Evolutionary conservation across 2,329 filamentous ascomycete genomes (phyloP).

Genomic region (Teratosphaeria nubilosa): DNA sequence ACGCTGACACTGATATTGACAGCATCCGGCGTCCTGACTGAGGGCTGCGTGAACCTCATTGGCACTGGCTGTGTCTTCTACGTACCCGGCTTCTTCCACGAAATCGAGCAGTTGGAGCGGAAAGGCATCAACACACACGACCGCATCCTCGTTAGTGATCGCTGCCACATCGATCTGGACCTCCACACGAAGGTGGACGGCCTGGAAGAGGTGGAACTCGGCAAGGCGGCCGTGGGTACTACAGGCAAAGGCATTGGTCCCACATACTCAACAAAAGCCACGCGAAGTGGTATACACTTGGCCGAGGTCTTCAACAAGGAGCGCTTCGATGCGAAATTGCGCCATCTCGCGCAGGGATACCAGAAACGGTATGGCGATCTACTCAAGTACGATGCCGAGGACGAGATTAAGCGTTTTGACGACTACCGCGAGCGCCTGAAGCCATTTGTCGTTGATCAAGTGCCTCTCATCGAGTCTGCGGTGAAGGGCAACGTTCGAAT

Average conservation of each 20-base stretch:
- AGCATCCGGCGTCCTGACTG: conserved; percentile 62
- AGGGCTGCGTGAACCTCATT: conserved; percentile 61
- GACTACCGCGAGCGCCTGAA: conserved; percentile 48
- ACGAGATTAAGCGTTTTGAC: conserved; percentile 55
- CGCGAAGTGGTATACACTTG: conserved; percentile 56
- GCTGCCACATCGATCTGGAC: conserved; percentile 55
- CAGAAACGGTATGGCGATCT: conserved; percentile 60
- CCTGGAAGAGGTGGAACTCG: conserved; percentile 46
- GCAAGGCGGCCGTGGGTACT: conserved; percentile 41
- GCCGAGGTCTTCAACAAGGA: conserved; percentile 58
- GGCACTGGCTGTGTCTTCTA: conserved; percentile 58
- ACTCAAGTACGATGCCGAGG: conserved; percentile 57
- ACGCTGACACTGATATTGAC: background rate
- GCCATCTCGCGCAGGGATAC: conserved; percentile 51
- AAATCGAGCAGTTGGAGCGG: conserved; percentile 49
- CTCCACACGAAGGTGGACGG: conserved; percentile 60
- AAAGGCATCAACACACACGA: conserved; percentile 50
- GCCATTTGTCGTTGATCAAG: conserved; percentile 56
- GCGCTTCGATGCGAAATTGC: conserved; percentile 56
- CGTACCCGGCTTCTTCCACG: conserved; percentile 56
- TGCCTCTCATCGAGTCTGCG: conserved; percentile 52
- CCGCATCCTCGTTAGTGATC: conserved; percentile 54
- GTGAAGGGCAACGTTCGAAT: conserved; percentile 51
- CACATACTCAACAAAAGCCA: conserved; percentile 53
- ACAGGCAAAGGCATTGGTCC: conserved; percentile 42